These are phyloP conservation scores for Oryza meyeriana DNA, from an alignment of 176 grass and related monocot species.

Conservation along the genomic window DNA sequence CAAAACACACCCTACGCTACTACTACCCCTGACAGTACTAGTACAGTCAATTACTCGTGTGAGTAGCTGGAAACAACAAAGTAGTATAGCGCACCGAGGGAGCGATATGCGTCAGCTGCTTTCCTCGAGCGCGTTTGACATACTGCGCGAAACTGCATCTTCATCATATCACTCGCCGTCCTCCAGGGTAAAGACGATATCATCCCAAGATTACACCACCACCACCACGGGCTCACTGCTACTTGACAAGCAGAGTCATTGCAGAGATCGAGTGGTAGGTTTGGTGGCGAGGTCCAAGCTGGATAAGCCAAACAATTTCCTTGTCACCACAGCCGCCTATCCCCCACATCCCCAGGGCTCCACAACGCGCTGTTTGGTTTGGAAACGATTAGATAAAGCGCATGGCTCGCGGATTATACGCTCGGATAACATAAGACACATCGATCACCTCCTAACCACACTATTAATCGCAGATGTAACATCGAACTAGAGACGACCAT, in stretches of 20 bases:
- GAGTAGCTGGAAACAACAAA: slow-evolving; percentile 19
- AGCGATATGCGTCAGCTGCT: slow-evolving; percentile 7
- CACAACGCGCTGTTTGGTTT: neutral
- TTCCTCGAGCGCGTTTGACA: slow-evolving; percentile 1
- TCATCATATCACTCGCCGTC: neutral
- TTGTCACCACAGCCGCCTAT: neutral
- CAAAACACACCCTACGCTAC: no score
- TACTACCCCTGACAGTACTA: neutral
- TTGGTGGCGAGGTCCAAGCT: neutral
- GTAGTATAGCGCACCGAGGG: neutral
- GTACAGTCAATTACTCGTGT: neutral
- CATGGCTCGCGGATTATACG: neutral
- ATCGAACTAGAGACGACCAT: neutral
- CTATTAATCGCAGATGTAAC: neutral
- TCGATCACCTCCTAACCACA: neutral
- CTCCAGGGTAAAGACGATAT: neutral
- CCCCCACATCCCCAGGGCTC: neutral
- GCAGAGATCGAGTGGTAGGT: neutral
- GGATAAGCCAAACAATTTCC: neutral
- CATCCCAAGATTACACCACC: neutral
- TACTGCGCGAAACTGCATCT: neutral
- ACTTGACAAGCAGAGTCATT: neutral
- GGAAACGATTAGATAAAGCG: neutral
- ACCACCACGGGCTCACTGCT: neutral
- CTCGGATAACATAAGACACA: neutral